Conservation (phyloP, 352 stramenopile genomes). For the Phytophthora boehmeriae region DNA sequence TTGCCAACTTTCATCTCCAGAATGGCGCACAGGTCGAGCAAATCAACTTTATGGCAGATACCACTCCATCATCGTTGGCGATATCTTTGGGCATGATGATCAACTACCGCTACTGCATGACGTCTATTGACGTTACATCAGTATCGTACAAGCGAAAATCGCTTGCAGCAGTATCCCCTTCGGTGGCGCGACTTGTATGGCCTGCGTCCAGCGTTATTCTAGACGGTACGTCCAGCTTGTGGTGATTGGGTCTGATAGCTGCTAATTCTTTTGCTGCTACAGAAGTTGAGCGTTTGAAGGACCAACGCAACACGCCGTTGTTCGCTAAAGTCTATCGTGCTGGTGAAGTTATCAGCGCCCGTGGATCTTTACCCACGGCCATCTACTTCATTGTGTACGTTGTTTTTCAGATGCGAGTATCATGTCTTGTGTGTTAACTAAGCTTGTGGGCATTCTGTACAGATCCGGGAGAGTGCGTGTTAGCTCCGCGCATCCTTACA, state of each 20-base stretch:
- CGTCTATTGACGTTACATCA: constrained; percentile 73
- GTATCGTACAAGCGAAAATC: constrained; percentile 83
- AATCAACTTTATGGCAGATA: constrained; percentile 83
- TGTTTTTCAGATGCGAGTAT: constrained; percentile 2
- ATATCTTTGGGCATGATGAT: constrained; percentile 81
- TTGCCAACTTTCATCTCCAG: constrained; percentile 87
- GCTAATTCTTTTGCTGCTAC: constrained; percentile 8
- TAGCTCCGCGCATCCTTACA: constrained; percentile 67
- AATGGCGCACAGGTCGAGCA: constrained; percentile 88
- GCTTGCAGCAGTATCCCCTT: constrained; percentile 63
- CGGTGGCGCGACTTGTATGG: constrained; percentile 65
- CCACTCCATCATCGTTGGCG: constrained; percentile 47
- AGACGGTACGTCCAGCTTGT: constrained; percentile 47
- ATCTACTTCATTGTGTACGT: constrained; percentile 85
- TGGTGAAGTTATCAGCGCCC: constrained; percentile 68
- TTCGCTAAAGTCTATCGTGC: constrained; percentile 73
- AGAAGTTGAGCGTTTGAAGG: constrained; percentile 48
- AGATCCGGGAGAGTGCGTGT: constrained; percentile 74
- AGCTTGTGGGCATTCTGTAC: neutral
- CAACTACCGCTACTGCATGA: constrained; percentile 91
- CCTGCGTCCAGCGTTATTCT: constrained; percentile 56
- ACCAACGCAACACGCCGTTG: constrained; percentile 72
- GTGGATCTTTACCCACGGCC: constrained; percentile 64
- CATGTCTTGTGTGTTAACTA: constrained; percentile 3
- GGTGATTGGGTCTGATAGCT: neutral